phyloP scores from a whole-genome alignment of 306 rosid genomes.

The Casuarina glauca region DNA sequence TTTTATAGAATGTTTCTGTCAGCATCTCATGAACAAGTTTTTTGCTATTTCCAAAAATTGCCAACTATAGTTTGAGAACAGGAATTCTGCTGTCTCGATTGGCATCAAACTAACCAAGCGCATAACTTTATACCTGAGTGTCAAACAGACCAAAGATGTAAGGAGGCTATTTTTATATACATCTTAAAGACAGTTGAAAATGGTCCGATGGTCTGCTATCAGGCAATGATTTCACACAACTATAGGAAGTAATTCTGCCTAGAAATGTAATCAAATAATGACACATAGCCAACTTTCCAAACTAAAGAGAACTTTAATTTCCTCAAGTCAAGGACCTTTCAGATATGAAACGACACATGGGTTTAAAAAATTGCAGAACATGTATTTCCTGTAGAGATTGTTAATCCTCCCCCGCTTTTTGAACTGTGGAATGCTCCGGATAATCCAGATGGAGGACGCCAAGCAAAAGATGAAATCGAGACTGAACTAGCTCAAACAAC shows the following conservation, averaged over 20 bases:
- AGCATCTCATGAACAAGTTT: constrained; percentile 2
- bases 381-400: background rate
- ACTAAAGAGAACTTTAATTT: background rate
- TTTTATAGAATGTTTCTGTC: background rate
- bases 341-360: background rate
- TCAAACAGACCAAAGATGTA: background rate
- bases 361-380: background rate
- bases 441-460: background rate
- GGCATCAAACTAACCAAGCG: background rate
- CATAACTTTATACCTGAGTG: background rate
- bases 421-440: background rate
- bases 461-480: background rate
- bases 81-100: background rate
- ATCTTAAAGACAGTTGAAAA: background rate
- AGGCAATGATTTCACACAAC: background rate
- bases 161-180: background rate
- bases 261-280: background rate
- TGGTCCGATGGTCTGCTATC: background rate
- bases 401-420: background rate
- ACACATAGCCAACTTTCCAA: constrained; percentile 1
- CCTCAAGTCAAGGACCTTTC: background rate
- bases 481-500: background rate
- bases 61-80: background rate
- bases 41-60: background rate
- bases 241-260: background rate